These are phyloP conservation scores for Candida sphagnicola DNA, from an alignment of 805 yeast genomes.

Conservation along the genomic window DNA sequence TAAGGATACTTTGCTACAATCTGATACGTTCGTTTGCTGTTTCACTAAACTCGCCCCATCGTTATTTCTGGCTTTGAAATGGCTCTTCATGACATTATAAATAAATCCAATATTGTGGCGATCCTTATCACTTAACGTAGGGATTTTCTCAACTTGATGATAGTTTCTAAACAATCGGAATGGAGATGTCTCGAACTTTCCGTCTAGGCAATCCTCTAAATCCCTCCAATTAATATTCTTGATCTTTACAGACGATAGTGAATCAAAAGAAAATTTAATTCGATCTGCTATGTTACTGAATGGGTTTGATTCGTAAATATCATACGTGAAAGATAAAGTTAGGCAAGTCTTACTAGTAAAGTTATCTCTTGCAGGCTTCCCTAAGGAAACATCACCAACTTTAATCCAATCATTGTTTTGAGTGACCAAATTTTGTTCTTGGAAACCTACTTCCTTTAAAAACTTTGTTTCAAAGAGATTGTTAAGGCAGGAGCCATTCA, in stretches of 20 bases:
- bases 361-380: background rate
- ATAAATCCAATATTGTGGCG: conserved; percentile 29
- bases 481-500: conserved; percentile 8
- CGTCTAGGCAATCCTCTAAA: conserved; percentile 28
- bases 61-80: conserved; percentile 27
- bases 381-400: conserved; percentile 12
- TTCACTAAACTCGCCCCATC: conserved; percentile 21
- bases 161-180: conserved; percentile 16
- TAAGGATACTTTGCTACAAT: conserved; percentile 16
- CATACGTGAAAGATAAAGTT: conserved; percentile 33
- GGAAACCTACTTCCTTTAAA: conserved; percentile 11
- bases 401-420: conserved; percentile 6
- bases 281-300: conserved; percentile 19
- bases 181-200: conserved; percentile 17
- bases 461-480: conserved; percentile 15
- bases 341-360: conserved; percentile 21
- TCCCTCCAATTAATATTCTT: conserved; percentile 16
- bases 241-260: conserved; percentile 16
- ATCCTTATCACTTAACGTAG: conserved; percentile 19
- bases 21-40: conserved; percentile 6
- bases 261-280: conserved; percentile 26
- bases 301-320: conserved; percentile 31
- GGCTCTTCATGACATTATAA: conserved; percentile 26
- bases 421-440: conserved; percentile 14
- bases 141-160: conserved; percentile 3